Evolutionary conservation across 2,329 filamentous ascomycete species (phyloP), one percentile per base, ranked within the genome.

Genomic region (Aspergillus clavatus): DNA sequence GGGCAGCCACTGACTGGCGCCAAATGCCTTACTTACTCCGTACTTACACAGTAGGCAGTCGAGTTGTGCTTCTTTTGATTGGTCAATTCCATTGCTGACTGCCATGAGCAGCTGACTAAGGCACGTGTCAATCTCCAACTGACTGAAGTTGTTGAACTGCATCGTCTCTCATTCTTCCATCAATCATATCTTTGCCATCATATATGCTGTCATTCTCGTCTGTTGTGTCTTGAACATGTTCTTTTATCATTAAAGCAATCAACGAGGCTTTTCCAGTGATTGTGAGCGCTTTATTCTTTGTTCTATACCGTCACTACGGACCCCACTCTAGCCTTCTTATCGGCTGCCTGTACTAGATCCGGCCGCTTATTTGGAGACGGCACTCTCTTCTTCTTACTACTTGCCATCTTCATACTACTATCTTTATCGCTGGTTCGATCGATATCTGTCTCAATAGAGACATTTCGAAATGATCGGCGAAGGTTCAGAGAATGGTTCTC

Each of bases 401-500:
- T 6, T 38, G n/a, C n/a, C n/a, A n/a, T n/a, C 27, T 16, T 24
- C 29, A 26, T 41, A 19, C n/a, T n/a, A 21, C 10, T 14, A 31
- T 36, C 35, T 38, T 33, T 27, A 38, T 51, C 43, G 45, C 51
- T 47, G 43, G 43, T 16, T 42, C 43, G 48, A 50, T 42, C 43
- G 48, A 50, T 43, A 38, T 27, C 38, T 23, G n/a, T 31, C 19
- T 22, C 38, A 24, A 29, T 41, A 36, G 27, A 22, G 18, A 23
- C 8, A 14, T 26, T 19, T 46, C 40, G 56, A 21, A 37, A 68
- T 66, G 62, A 45, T 60, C 24, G 59, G 60, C 46, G 58, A 65
- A 48, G 56, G 58, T 12, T 56, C 55, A 18, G 60, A 63, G 23
- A 61, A 66, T 44, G 58, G 57, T 45, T 54, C 58, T 19, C 57